These are phyloP conservation scores for Yarrowia galli DNA, from an alignment of 1,139 yeast species.

Conservation along the genomic window DNA sequence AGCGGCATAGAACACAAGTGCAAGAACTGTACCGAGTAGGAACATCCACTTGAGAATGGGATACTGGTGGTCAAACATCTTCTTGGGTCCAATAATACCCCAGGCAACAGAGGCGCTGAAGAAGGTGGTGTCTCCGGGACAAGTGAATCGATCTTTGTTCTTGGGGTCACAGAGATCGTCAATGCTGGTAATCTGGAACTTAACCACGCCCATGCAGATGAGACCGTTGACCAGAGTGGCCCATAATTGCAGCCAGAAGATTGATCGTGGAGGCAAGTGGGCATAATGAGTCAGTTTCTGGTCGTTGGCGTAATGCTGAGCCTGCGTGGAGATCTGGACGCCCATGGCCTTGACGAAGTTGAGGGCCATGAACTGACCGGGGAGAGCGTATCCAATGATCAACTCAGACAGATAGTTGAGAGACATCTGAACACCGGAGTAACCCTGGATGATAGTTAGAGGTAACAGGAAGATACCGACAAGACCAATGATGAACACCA, in stretches of 20 bases:
- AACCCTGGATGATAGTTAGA: constrained; percentile 56
- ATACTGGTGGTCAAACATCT: constrained; percentile 57
- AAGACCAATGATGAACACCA: constrained; percentile 64
- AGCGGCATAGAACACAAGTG: constrained; percentile 54
- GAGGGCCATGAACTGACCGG: constrained; percentile 68
- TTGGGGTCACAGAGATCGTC: constrained; percentile 45
- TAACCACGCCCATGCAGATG: constrained; percentile 58
- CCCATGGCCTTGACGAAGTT: constrained; percentile 67
- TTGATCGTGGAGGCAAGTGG: constrained; percentile 64
- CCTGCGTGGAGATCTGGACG: constrained; percentile 65
- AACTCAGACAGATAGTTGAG: constrained; percentile 67
- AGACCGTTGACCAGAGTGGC: constrained; percentile 53
- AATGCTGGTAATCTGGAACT: constrained; percentile 55
- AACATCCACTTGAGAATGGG: constrained; percentile 54
- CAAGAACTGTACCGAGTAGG: constrained; percentile 51
- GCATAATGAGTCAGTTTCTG: constrained; percentile 67
- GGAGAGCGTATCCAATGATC: constrained; percentile 67
- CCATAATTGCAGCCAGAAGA: constrained; percentile 63
- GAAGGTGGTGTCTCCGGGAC: constrained; percentile 54
- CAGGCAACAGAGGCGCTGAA: constrained; percentile 62
- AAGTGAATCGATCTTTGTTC: constrained; percentile 44
- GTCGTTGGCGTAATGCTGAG: constrained; percentile 62
- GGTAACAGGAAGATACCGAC: constrained; percentile 64
- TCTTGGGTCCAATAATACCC: constrained; percentile 72
- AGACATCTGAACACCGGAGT: constrained; percentile 62